Conservation (phyloP, 1,284 basidiomycete species). For the Irpex sp. region DNA sequence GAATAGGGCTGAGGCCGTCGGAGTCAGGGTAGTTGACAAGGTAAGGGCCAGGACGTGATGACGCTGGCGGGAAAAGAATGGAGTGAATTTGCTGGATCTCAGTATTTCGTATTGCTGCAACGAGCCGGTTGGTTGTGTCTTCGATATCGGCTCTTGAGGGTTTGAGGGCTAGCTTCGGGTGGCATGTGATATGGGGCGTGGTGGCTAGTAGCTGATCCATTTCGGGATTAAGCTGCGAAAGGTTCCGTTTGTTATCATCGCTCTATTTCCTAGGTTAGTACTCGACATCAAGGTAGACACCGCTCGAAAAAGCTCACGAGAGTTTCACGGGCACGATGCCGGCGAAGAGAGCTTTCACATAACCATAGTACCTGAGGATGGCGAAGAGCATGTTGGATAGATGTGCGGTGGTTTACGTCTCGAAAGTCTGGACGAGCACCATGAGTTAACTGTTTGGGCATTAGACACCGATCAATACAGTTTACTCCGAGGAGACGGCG, state of each 20-base stretch:
- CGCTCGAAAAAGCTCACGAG: constrained; percentile 36
- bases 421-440: constrained; percentile 69
- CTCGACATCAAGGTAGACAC: constrained; percentile 1
- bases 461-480: constrained; percentile 17
- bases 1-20: constrained; percentile 67
- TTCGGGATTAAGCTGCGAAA: constrained; percentile 4
- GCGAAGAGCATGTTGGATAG: constrained; percentile 60
- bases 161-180: constrained; percentile 24
- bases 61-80: constrained; percentile 48
- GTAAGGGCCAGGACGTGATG: constrained; percentile 14
- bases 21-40: constrained; percentile 56
- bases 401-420: constrained; percentile 64
- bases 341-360: constrained; percentile 63
- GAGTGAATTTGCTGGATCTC: constrained; percentile 50
- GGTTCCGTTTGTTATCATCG: constrained; percentile 18
- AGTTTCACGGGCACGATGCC: constrained; percentile 52
- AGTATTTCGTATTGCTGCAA: constrained; percentile 45
- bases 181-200: constrained; percentile 15
- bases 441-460: constrained; percentile 45
- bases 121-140: constrained; percentile 40
- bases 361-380: constrained; percentile 63
- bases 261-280: constrained; percentile 12
- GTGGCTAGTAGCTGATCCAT: constrained; percentile 4
- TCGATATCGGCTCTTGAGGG: constrained; percentile 14
- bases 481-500: constrained; percentile 20